Percentiles rank a stretch among this genome's conserved stretches.
phyloP scores from a whole-genome alignment of 169 alveolate species.

The Prorocentrum cordatum region DNA sequence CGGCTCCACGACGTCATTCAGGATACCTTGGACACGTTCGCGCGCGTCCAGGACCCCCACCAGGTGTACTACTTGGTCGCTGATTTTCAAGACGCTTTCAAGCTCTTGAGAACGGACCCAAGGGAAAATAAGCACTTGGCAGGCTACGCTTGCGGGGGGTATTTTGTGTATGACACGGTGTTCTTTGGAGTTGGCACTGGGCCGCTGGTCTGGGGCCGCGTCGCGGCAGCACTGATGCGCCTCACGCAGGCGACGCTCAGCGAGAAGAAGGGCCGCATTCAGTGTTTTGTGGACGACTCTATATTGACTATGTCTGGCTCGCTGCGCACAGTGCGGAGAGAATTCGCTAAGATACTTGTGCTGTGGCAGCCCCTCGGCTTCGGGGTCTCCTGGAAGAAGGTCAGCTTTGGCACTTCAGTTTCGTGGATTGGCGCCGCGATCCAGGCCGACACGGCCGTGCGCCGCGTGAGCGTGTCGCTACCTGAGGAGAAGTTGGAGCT shows the following conservation, averaged over 20 bases:
- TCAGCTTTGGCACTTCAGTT: background rate
- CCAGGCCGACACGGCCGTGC: background rate
- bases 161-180: background rate
- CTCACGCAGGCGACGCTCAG: background rate
- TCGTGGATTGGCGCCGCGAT: background rate
- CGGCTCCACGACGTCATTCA: background rate
- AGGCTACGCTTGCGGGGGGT: background rate
- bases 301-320: background rate
- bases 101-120: background rate
- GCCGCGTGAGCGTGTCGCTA: background rate
- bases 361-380: background rate
- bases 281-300: slow-evolving; percentile 1
- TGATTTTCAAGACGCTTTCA: background rate
- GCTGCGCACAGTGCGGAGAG: too few relatives aligned
- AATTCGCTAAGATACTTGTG: background rate
- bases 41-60: background rate
- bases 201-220: background rate
- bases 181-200: slow-evolving; percentile 6
- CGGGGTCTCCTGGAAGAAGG: background rate
- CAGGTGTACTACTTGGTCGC: background rate
- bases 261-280: background rate
- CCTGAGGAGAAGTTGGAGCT: background rate
- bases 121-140: background rate
- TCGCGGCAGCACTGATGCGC: background rate
- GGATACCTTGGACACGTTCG: background rate